A percentile compares a stretch with the other conserved stretches of the same genome.
These are phyloP conservation scores for Tuber borchii DNA, from an alignment of 495 filamentous ascomycete species.

Conservation along the genomic window DNA sequence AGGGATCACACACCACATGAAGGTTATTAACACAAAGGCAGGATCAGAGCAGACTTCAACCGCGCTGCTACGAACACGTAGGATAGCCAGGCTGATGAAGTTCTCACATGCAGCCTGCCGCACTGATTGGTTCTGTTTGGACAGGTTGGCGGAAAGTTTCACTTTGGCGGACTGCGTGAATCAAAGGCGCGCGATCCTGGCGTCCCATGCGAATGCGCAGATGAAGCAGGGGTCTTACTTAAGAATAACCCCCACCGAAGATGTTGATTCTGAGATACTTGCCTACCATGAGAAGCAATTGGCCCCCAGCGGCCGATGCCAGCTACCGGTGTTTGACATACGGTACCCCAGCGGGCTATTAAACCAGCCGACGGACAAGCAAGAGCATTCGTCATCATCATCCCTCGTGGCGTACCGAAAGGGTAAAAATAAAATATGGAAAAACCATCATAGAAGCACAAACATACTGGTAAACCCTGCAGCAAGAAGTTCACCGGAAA, in stretches of 20 bases:
- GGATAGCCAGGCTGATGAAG: conserved; percentile 51
- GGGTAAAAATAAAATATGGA: background rate
- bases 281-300: conserved; percentile 43
- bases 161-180: background rate
- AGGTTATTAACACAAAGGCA: conserved; percentile 45
- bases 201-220: background rate
- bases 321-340: background rate
- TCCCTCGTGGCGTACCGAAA: background rate
- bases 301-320: conserved; percentile 8
- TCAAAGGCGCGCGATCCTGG: background rate
- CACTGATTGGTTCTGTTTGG: conserved; percentile 34
- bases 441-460: background rate
- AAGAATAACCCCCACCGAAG: conserved; percentile 56
- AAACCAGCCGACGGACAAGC: background rate
- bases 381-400: background rate
- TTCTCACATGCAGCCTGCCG: conserved; percentile 52
- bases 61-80: conserved; percentile 54
- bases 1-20: conserved; percentile 47
- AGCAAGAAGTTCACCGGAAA: conserved; percentile 52
- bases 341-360: background rate
- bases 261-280: conserved; percentile 57
- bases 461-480: conserved; percentile 52
- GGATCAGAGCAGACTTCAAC: conserved; percentile 52
- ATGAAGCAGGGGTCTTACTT: conserved; percentile 30
- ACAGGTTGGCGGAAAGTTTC: background rate